A percentile compares a stretch with the other conserved stretches of the same genome.
Conservation (phyloP, 768 basidiomycete genomes). For the Mycena leptocephala region DNA sequence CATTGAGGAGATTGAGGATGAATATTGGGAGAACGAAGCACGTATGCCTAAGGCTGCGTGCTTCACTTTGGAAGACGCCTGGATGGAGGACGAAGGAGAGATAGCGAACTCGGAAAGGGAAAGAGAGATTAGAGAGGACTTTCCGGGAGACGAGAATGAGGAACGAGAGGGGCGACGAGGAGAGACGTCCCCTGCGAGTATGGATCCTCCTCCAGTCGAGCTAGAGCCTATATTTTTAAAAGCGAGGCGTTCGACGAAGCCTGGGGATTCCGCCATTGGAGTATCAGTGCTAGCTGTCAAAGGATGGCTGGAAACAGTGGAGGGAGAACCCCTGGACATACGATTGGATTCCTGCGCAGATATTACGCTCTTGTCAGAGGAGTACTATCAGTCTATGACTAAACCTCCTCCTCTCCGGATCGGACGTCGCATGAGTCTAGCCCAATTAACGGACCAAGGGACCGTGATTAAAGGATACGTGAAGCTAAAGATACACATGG, state of each 20-base stretch:
- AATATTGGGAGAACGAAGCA: not conserved
- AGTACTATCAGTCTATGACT: not conserved
- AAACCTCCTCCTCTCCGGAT: not conserved
- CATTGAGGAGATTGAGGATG: slow-evolving; percentile 10
- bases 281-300: not conserved
- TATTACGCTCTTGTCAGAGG: slow-evolving; percentile 3
- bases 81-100: not conserved
- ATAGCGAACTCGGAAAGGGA: too few relatives aligned
- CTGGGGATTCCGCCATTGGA: not conserved
- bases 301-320: not conserved
- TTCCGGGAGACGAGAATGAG: too few relatives aligned
- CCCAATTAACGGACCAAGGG: too few relatives aligned
- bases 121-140: too few relatives aligned
- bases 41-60: not conserved
- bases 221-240: not conserved
- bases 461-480: not conserved
- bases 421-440: not conserved
- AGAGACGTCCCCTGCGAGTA: too few relatives aligned
- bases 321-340: not conserved
- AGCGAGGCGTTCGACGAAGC: not conserved
- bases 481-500: not conserved
- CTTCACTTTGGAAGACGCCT: not conserved
- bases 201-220: not conserved
- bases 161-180: too few relatives aligned
- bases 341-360: slow-evolving; percentile 9